Percentiles rank a stretch among this genome's conserved stretches.
These are phyloP conservation scores for Wickerhamomyces chaumierensis DNA, from an alignment of 805 yeast species.

Conservation along the genomic window DNA sequence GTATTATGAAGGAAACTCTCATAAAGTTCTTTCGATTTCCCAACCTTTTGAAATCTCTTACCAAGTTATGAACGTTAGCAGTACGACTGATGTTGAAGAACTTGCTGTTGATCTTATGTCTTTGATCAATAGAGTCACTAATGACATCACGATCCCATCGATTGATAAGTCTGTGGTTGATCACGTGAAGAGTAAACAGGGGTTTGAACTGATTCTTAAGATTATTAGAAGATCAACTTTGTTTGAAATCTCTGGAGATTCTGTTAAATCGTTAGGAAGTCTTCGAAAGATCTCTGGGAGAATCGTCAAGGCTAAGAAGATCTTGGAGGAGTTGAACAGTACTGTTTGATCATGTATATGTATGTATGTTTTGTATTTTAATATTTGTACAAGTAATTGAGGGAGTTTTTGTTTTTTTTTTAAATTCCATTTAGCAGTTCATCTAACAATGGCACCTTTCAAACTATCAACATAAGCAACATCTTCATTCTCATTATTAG, in stretches of 20 bases:
- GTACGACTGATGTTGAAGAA: constrained; percentile 22
- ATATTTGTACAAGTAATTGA: too few species aligned
- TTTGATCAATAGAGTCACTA: constrained; percentile 10
- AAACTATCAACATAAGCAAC: too few species aligned
- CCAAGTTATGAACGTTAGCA: constrained; percentile 7
- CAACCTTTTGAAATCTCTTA: constrained; percentile 51
- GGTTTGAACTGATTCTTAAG: constrained; percentile 17
- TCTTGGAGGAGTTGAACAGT: constrained; percentile 14
- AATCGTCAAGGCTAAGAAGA: constrained; percentile 13
- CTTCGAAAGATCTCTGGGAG: constrained; percentile 11
- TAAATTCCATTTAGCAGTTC: too few species aligned
- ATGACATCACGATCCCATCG: constrained; percentile 4
- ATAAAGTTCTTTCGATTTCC: constrained; percentile 57
- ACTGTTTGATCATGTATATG: neutral
- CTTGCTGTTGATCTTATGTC: constrained; percentile 22
- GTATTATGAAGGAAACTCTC: constrained; percentile 55
- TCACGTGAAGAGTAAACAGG: constrained; percentile 12
- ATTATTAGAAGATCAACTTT: constrained; percentile 22
- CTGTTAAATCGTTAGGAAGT: constrained; percentile 12
- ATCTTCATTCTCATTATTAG: too few species aligned
- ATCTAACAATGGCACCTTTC: too few species aligned
- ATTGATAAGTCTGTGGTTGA: constrained; percentile 15
- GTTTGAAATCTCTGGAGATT: constrained; percentile 24
- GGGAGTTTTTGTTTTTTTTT: too few species aligned
- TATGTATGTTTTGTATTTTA: neutral